Evolutionary conservation across 768 basidiomycete genomes (phyloP), one percentile per base, ranked within the genome.

Genomic region (Gloeostereum incarnatum): DNA sequence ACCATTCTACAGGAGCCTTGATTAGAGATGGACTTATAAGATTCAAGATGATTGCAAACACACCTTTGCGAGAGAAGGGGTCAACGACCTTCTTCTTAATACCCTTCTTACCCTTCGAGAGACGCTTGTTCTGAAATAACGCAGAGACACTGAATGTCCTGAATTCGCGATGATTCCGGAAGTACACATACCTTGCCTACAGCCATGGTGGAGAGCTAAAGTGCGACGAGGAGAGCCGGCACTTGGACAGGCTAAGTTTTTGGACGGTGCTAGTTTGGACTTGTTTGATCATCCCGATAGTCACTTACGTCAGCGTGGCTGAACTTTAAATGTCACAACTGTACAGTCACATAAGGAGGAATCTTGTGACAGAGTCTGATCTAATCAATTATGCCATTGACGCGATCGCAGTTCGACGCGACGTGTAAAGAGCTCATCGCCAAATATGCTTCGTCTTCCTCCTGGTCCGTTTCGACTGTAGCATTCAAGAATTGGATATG

Each of bases 81-180:
- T 99, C 96, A 47, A 99, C 91, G 61, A 96, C 92, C 82, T 98
- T 96, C 75, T 98, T 99, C 91, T 99, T 99, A 74, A 97, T 82
- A 62, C 90, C 91, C 73, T 93, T 93, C 78, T 93, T 93, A 55
- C 91, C 91, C 72, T 96, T 96, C 35, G 91, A 92, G 52, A 93
- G 78, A 60, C 91, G 82, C 71, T 99, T 99, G 73, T 97, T 98
- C 89, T 98, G 50, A n/a, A n/a, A n/a, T n/a, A n/a, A n/a, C n/a
- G n/a, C 10, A 35, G 30, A 25, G 27, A 19, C 10, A 21, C 24
- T 26, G 40, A 32, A n/a, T 38, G 44, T 50, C 27, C 48, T 38
- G 31, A 11, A 18, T 40, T 2, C 18, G 16, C 31, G 35, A 44
- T n/a, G 33, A 40, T 21, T 26, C 20, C 3, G 33, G 17, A 4